A percentile compares a stretch with the other conserved stretches of the same genome.
phyloP scores from a whole-genome alignment of 2,329 filamentous ascomycete genomes.

The Aspergillus pseudoglaucus region DNA sequence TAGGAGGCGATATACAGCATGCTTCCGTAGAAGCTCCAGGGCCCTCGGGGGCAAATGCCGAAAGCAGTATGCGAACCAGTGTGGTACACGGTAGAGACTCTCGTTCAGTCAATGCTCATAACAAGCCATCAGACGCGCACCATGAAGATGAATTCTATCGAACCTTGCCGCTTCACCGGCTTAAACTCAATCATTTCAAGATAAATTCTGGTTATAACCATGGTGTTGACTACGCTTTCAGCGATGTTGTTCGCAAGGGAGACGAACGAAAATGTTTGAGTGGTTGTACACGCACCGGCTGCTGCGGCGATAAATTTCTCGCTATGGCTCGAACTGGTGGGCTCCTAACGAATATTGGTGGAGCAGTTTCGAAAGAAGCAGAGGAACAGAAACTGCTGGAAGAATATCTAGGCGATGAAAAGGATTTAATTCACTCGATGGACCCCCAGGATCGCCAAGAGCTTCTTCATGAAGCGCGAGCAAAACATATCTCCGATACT shows the following conservation, averaged over 20 bases:
- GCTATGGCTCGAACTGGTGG: slow-evolving; percentile 50
- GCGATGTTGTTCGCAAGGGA: slow-evolving; percentile 65
- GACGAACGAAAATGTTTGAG: slow-evolving; percentile 63
- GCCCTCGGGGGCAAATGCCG: not conserved
- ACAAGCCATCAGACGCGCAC: slow-evolving; percentile 4
- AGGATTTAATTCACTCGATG: slow-evolving; percentile 42
- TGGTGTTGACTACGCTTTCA: slow-evolving; percentile 65
- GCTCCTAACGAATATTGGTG: slow-evolving; percentile 20
- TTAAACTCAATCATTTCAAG: slow-evolving; percentile 70
- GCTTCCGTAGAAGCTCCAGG: not conserved
- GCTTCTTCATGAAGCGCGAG: slow-evolving; percentile 68
- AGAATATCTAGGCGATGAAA: slow-evolving; percentile 48
- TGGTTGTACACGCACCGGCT: slow-evolving; percentile 68
- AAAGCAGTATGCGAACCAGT: not conserved
- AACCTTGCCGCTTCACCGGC: slow-evolving; percentile 48
- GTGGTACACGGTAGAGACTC: not conserved
- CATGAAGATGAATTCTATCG: slow-evolving; percentile 47
- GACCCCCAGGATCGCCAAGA: slow-evolving; percentile 55
- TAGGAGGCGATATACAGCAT: not conserved
- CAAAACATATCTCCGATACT: slow-evolving; percentile 64
- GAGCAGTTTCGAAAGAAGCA: slow-evolving; percentile 6
- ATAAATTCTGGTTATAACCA: slow-evolving; percentile 68
- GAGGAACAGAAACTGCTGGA: slow-evolving; percentile 36
- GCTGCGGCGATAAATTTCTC: slow-evolving; percentile 67
- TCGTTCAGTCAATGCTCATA: not conserved